Evolutionary conservation across 768 basidiomycete genomes (phyloP), one percentile per base, ranked within the genome.

Genomic region (Lactarius hatsudake): DNA sequence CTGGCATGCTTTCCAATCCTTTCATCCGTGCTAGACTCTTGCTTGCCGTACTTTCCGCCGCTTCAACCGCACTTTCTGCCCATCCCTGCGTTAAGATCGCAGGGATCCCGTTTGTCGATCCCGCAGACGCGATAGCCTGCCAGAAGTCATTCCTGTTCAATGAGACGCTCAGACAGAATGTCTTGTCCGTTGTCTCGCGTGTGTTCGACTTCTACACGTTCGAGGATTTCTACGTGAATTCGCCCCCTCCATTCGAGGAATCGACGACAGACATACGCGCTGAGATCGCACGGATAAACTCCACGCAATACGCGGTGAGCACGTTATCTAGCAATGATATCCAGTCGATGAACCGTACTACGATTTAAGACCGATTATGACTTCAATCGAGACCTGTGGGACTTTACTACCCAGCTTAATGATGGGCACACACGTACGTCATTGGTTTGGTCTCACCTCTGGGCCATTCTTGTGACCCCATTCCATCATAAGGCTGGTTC

Each of bases 341-440:
- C n/a, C 26, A n/a, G 13, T 28, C 59, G 3, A 63, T 34, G 1
- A 12, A 51, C 43, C 32, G 10, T 34, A 13, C n/a, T 5, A 32
- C 36, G n/a, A 28, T 42, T 43, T 8, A 61, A 53, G 84, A 86
- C 86, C 10, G 87, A 88, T 67, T 88, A 86, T 67, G 86, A 87
- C 72, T 87, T 89, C 75, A 87, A 83, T 71, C 78, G 76, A 58
- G 86, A 81, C 45, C 71, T 89, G n/a, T 87, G 83, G 67, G 78
- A 85, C 61, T 82, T 86, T 66, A 82, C 81, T 0, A 85, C 79
- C n/a, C 80, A 80, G 58, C 69, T 89, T 55, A 88, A 89, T 71
- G 87, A 88, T 70, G 87, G 87, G 5, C 87, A 88, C 71, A 89
- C 87, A 18, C 80, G 87, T 84, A 74, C 34, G 80, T 73, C 42